These are phyloP conservation scores for Exophiala aquamarina DNA, from an alignment of 2,329 filamentous ascomycete species.

Conservation along the genomic window DNA sequence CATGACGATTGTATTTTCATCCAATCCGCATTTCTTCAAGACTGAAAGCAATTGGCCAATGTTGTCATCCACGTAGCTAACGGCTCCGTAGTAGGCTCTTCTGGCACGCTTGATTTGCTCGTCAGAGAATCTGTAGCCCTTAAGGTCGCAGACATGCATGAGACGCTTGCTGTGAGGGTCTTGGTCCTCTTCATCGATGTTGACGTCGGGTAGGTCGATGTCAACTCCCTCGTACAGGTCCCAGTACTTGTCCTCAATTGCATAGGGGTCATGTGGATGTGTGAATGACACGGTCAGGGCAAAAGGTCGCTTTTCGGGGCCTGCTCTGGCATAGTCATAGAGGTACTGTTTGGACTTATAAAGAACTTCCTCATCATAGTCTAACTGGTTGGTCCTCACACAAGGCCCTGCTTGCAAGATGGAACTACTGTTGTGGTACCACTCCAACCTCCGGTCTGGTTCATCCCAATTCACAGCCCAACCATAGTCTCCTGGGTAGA, in stretches of 20 bases:
- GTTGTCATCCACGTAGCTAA: constrained; percentile 92
- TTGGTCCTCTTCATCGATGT: constrained; percentile 71
- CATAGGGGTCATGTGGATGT: constrained; percentile 93
- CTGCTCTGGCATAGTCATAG: constrained; percentile 82
- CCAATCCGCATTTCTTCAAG: constrained; percentile 74
- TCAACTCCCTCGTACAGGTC: constrained; percentile 86
- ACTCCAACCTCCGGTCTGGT: constrained; percentile 75
- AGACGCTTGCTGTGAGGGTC: constrained; percentile 86
- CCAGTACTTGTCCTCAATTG: constrained; percentile 92
- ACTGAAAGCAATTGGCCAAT: constrained; percentile 78
- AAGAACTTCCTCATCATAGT: constrained; percentile 96
- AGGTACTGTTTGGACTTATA: constrained; percentile 86
- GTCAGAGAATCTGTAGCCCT: constrained; percentile 77
- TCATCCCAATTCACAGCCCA: constrained; percentile 97
- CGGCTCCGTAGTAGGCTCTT: constrained; percentile 87
- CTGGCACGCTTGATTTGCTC: constrained; percentile 84
- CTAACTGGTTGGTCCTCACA: constrained; percentile 88
- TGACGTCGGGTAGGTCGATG: constrained; percentile 75
- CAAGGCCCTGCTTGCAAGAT: constrained; percentile 87
- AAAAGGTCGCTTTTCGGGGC: constrained; percentile 72
- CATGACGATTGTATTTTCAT: constrained; percentile 76
- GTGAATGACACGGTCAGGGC: constrained; percentile 89
- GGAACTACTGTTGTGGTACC: constrained; percentile 95
- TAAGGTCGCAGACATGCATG: constrained; percentile 81
- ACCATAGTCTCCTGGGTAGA: constrained; percentile 91